These are phyloP conservation scores for Cornus controversa DNA, from an alignment of 148 eudicot species.

Conservation along the genomic window DNA sequence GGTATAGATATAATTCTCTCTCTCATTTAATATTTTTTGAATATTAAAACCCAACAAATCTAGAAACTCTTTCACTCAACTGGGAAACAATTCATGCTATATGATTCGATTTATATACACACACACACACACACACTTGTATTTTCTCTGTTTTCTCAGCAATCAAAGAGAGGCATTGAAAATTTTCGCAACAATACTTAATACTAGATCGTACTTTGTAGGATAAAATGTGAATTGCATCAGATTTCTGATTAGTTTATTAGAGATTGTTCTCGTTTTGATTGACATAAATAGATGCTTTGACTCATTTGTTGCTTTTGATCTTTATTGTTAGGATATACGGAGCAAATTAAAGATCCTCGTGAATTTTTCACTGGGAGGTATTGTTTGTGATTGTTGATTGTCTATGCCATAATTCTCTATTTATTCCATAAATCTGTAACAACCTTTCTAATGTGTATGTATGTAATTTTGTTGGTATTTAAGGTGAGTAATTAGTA, in stretches of 20 bases:
- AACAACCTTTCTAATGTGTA: background rate
- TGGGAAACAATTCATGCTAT: background rate
- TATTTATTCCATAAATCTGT: background rate
- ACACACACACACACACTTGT: no score
- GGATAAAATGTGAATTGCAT: no score
- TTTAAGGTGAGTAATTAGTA: constrained; percentile 15
- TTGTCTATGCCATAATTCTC: background rate
- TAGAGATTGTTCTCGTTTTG: background rate
- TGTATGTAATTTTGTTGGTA: background rate
- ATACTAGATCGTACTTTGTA: no score
- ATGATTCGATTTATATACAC: background rate
- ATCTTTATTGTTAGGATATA: constrained; percentile 40
- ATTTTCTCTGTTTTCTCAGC: no score
- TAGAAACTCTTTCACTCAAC: background rate
- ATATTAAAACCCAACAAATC: background rate
- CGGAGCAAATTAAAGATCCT: constrained; percentile 62
- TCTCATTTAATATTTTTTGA: background rate
- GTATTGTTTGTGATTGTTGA: constrained; percentile 27
- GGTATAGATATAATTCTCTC: constrained; percentile 36
- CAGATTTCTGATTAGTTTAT: no score
- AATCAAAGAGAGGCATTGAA: no score
- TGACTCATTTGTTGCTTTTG: background rate
- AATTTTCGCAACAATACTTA: no score
- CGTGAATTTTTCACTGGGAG: constrained; percentile 86
- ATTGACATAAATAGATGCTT: background rate